Percentiles rank a stretch among this genome's conserved stretches.
These are phyloP conservation scores for Sphagnurus paluster DNA, from an alignment of 1,284 basidiomycete genomes.

Conservation along the genomic window DNA sequence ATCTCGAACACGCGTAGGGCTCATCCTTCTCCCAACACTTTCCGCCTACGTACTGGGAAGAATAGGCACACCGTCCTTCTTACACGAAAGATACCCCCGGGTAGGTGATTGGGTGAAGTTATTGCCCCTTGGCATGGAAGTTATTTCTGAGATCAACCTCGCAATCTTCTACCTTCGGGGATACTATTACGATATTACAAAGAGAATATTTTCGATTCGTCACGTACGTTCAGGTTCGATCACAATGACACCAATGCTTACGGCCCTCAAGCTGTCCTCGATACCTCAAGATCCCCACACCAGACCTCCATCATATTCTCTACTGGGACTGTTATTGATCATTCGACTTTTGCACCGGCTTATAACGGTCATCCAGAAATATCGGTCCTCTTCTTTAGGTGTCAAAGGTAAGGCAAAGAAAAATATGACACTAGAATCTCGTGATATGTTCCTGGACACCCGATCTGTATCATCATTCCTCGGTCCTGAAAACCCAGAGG, in stretches of 20 bases:
- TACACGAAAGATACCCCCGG: slow-evolving; percentile 32
- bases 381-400: slow-evolving; percentile 15
- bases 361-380: slow-evolving; percentile 39
- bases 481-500: slow-evolving; percentile 51
- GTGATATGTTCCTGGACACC: slow-evolving; percentile 65
- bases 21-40: slow-evolving; percentile 67
- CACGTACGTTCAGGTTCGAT: slow-evolving; percentile 55
- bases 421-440: slow-evolving; percentile 26
- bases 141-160: slow-evolving; percentile 73
- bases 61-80: slow-evolving; percentile 40
- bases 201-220: slow-evolving; percentile 69
- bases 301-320: slow-evolving; percentile 80
- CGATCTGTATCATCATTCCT: slow-evolving; percentile 62
- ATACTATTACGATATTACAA: slow-evolving; percentile 74
- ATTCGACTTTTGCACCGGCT: slow-evolving; percentile 72
- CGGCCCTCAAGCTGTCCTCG: slow-evolving; percentile 61
- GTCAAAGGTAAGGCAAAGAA: slow-evolving; percentile 31
- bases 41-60: slow-evolving; percentile 61
- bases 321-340: slow-evolving; percentile 77
- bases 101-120: slow-evolving; percentile 40
- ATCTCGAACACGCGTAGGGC: slow-evolving; percentile 42
- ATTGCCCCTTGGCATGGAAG: slow-evolving; percentile 50
- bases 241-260: slow-evolving; percentile 5
- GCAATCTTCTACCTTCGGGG: slow-evolving; percentile 82
- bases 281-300: slow-evolving; percentile 69